phyloP scores from a whole-genome alignment of 169 alveolate species.

The Perkinsus chesapeaki region DNA sequence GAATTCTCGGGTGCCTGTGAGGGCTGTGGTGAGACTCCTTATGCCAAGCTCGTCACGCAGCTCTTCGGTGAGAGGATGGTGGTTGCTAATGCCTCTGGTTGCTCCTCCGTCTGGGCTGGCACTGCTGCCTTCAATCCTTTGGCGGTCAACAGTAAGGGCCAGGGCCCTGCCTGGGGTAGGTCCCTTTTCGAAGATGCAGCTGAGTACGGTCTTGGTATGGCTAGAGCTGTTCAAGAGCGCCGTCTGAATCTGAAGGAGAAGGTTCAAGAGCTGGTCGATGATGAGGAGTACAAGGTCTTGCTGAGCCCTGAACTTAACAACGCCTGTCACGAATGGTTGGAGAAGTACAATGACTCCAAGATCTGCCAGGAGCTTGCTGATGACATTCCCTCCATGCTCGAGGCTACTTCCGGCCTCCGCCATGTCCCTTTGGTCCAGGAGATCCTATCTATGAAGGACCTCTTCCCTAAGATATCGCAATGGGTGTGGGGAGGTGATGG shows the following conservation, averaged over 20 bases:
- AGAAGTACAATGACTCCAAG: constrained; percentile 20
- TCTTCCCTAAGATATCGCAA: constrained; percentile 33
- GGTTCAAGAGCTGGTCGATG: constrained; percentile 15
- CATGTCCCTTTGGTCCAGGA: constrained; percentile 13
- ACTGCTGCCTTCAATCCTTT: constrained; percentile 47
- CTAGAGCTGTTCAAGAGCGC: constrained; percentile 20
- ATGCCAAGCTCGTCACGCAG: constrained; percentile 50
- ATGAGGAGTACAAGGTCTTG: constrained; percentile 5
- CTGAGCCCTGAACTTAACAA: constrained; percentile 3
- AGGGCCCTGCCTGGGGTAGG: constrained; percentile 60
- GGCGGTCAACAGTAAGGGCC: constrained; percentile 38
- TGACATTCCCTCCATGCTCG: constrained; percentile 19
- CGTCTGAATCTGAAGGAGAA: neutral
- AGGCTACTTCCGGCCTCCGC: constrained; percentile 8
- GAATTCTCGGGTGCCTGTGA: constrained; percentile 60
- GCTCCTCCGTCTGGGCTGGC: constrained; percentile 57
- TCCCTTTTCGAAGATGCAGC: constrained; percentile 58
- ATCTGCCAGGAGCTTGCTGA: constrained; percentile 27
- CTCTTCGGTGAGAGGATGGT: constrained; percentile 47
- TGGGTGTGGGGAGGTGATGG: constrained; percentile 58
- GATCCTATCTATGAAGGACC: constrained; percentile 17
- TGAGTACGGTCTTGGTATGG: constrained; percentile 56
- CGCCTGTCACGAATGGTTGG: constrained; percentile 17
- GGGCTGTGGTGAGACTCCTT: constrained; percentile 62
- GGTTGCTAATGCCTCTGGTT: constrained; percentile 56